Percentiles rank a stretch among this genome's conserved stretches.
phyloP scores from a whole-genome alignment of 768 basidiomycete species.

The Holtermanniella nyarrowii region DNA sequence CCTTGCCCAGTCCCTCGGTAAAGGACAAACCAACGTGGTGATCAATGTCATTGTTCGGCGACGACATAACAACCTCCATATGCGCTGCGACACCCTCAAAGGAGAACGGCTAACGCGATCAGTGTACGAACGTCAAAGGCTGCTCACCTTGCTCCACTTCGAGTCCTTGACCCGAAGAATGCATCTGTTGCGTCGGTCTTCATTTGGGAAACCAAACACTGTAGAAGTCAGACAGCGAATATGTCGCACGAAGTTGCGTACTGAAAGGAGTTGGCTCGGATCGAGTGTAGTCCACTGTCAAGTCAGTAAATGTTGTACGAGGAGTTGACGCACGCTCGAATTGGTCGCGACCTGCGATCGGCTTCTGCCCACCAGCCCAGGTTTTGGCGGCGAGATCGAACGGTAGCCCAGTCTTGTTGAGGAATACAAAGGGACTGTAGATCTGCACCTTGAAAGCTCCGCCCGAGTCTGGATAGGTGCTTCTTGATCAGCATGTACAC shows the following conservation, averaged over 20 bases:
- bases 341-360: conserved; percentile 69
- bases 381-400: conserved; percentile 58
- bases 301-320: conserved; percentile 40
- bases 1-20: conserved; percentile 83
- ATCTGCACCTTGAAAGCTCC: conserved; percentile 95
- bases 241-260: conserved; percentile 43
- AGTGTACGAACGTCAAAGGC: not conserved
- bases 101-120: conserved; percentile 79
- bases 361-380: conserved; percentile 53
- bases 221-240: conserved; percentile 2
- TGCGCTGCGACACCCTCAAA: conserved; percentile 91
- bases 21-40: conserved; percentile 81
- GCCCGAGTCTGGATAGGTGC: conserved; percentile 67
- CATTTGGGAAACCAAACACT: conserved; percentile 76
- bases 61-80: conserved; percentile 62
- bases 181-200: conserved; percentile 71
- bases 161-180: conserved; percentile 71
- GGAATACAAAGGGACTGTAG: conserved; percentile 74
- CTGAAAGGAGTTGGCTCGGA: conserved; percentile 62
- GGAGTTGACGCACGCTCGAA: conserved; percentile 48
- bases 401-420: conserved; percentile 86
- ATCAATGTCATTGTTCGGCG: conserved; percentile 51
- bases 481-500: conserved; percentile 42
- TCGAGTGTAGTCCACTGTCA: conserved; percentile 36
- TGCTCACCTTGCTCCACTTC: conserved; percentile 70